These are phyloP conservation scores for Catunica adiposa DNA, from an alignment of 2,329 filamentous ascomycete species.

Conservation along the genomic window DNA sequence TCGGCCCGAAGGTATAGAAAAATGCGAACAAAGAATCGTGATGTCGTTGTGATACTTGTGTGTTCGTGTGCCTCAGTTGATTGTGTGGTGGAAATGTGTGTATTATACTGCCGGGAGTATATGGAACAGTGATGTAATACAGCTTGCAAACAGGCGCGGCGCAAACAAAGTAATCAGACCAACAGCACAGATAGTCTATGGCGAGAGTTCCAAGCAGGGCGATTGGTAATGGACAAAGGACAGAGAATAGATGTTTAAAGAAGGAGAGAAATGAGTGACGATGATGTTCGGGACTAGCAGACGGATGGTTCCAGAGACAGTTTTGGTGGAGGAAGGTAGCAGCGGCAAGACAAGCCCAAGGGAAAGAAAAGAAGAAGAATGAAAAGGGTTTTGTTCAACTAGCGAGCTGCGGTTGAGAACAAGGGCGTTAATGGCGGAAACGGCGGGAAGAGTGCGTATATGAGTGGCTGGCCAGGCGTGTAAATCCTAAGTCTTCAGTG, in stretches of 20 bases:
- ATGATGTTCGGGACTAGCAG: neutral
- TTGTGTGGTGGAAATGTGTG: too few species aligned
- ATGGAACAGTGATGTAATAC: neutral
- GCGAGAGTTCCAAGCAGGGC: neutral
- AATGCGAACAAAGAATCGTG: too few species aligned
- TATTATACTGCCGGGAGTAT: too few species aligned
- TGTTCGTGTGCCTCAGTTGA: too few species aligned
- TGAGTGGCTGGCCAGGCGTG: slow-evolving; percentile 1
- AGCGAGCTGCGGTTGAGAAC: neutral
- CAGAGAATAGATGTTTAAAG: neutral
- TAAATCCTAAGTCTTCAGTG: neutral
- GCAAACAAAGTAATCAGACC: neutral
- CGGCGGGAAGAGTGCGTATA: neutral
- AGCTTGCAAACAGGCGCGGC: neutral
- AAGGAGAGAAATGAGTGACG: neutral
- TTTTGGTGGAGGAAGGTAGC: neutral
- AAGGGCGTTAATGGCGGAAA: slow-evolving; percentile 1
- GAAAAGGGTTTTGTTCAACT: neutral
- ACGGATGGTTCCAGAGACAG: neutral
- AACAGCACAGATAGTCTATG: neutral
- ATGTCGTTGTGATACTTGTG: too few species aligned
- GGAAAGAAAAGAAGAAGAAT: slow-evolving; percentile 3
- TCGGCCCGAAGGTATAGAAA: too few species aligned
- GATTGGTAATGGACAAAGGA: neutral
- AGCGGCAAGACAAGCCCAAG: neutral